phyloP scores from a whole-genome alignment of 108 stramenopile species.

The Aureococcus anophagefferens region DNA sequence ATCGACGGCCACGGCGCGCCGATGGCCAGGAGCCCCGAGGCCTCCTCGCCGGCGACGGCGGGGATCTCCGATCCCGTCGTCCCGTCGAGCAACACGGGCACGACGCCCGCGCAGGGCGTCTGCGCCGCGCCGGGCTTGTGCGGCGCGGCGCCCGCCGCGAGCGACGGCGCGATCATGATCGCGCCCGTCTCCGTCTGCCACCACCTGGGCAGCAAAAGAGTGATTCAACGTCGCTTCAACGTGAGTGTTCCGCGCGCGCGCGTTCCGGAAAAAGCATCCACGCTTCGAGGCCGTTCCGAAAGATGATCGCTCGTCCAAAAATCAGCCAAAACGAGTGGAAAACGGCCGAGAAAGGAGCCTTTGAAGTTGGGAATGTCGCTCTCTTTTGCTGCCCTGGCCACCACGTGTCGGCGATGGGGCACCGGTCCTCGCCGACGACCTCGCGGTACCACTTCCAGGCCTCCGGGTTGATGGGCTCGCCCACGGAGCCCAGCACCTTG shows the following conservation, averaged over 20 bases:
- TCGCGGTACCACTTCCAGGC: conserved; percentile 33
- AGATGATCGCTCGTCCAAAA: too few species aligned
- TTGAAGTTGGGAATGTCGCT: too few species aligned
- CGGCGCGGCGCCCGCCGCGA: conserved; percentile 1
- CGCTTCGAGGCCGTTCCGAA: too few species aligned
- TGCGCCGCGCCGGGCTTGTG: conserved; percentile 14
- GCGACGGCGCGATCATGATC: conserved; percentile 5
- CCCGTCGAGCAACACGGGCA: conserved; percentile 10
- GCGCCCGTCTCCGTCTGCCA: conserved; percentile 37
- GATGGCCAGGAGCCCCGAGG: conserved; percentile 21
- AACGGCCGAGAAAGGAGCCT: too few species aligned
- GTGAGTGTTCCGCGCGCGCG: too few species aligned
- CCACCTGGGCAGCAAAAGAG: too few species aligned
- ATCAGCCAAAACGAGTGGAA: too few species aligned
- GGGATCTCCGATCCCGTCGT: conserved; percentile 17
- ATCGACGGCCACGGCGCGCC: conserved; percentile 18
- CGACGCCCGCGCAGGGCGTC: conserved; percentile 19
- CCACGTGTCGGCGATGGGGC: conserved; percentile 27
- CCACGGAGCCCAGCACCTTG: conserved; percentile 23
- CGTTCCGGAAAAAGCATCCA: too few species aligned
- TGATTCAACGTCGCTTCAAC: too few species aligned
- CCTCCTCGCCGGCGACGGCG: conserved; percentile 1
- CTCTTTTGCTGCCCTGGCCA: too few species aligned
- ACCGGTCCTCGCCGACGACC: conserved; percentile 19
- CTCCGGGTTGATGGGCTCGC: conserved; percentile 38